Conservation (phyloP, 2,329 filamentous ascomycete genomes). For the Aspergillus transmontanensis region DNA sequence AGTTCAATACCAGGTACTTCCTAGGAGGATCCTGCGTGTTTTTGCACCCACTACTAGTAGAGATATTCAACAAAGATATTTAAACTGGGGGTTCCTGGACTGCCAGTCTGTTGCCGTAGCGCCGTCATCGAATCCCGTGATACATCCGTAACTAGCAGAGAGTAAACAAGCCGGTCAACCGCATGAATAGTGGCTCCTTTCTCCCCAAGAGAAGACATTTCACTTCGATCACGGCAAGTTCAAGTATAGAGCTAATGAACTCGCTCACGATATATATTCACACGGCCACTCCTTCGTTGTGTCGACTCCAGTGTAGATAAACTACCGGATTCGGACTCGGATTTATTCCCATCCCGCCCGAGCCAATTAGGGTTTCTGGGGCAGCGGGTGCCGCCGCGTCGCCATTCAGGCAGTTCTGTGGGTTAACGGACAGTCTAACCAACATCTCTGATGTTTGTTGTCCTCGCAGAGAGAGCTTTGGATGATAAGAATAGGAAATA, state of each 20-base stretch:
- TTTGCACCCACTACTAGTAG: too few relatives aligned
- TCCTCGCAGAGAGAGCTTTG: not conserved
- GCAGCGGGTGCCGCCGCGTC: not conserved
- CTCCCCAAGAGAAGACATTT: not conserved
- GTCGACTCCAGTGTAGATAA: not conserved
- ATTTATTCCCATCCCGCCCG: not conserved
- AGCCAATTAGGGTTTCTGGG: not conserved
- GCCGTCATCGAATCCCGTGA: not conserved
- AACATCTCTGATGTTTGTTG: not conserved
- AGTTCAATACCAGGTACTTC: not conserved
- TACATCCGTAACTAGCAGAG: not conserved
- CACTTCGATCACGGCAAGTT: not conserved
- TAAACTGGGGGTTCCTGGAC: not conserved
- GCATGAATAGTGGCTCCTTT: not conserved
- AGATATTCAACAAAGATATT: not conserved
- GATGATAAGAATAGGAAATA: not conserved
- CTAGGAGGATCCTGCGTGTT: not conserved
- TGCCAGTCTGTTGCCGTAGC: not conserved
- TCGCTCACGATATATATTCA: not conserved
- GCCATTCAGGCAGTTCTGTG: not conserved
- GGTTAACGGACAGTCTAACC: not conserved
- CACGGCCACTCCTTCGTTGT: not conserved
- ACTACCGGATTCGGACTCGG: not conserved
- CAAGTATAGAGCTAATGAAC: not conserved
- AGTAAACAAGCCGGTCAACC: not conserved